phyloP scores from a whole-genome alignment of 768 basidiomycete genomes.

The Hortiboletus campestris region DNA sequence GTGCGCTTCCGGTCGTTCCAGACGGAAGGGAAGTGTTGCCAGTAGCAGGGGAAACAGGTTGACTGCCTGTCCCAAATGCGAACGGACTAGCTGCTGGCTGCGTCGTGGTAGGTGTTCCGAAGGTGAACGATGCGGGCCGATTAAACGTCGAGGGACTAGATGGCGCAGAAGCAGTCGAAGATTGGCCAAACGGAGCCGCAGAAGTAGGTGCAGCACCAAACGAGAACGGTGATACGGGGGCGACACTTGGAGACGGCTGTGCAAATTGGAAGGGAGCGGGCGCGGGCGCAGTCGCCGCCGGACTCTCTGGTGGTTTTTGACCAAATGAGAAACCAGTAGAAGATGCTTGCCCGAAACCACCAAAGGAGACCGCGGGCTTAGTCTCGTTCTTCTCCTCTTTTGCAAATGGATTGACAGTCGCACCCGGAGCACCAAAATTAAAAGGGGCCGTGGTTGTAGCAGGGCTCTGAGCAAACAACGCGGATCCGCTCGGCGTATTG shows the following conservation, averaged over 20 bases:
- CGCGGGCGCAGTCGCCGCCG: slow-evolving; percentile 37
- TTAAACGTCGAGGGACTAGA: slow-evolving; percentile 59
- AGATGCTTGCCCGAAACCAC: slow-evolving; percentile 46
- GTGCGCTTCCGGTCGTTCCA: slow-evolving; percentile 26
- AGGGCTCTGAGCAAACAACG: slow-evolving; percentile 36
- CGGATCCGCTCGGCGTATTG: slow-evolving; percentile 33
- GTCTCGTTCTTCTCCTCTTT: slow-evolving; percentile 47
- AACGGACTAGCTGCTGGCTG: slow-evolving; percentile 39
- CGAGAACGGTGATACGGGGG: slow-evolving; percentile 41
- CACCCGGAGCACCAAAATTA: slow-evolving; percentile 30
- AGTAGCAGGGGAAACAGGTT: slow-evolving; percentile 58
- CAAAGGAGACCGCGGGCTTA: slow-evolving; percentile 41
- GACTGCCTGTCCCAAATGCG: slow-evolving; percentile 49
- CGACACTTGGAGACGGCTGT: slow-evolving; percentile 36
- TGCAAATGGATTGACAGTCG: slow-evolving; percentile 46
- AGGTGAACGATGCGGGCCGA: slow-evolving; percentile 46
- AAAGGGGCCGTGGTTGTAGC: slow-evolving; percentile 34
- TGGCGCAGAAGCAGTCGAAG: slow-evolving; percentile 46
- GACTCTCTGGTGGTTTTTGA: slow-evolving; percentile 39
- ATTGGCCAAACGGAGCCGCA: slow-evolving; percentile 43
- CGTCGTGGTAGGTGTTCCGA: slow-evolving; percentile 41
- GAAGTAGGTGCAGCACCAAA: slow-evolving; percentile 42
- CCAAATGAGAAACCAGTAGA: slow-evolving; percentile 48
- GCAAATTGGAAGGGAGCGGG: slow-evolving; percentile 50
- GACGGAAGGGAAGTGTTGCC: slow-evolving; percentile 32